phyloP scores from a whole-genome alignment of 495 filamentous ascomycete genomes.

The Trichoderma parareesei region DNA sequence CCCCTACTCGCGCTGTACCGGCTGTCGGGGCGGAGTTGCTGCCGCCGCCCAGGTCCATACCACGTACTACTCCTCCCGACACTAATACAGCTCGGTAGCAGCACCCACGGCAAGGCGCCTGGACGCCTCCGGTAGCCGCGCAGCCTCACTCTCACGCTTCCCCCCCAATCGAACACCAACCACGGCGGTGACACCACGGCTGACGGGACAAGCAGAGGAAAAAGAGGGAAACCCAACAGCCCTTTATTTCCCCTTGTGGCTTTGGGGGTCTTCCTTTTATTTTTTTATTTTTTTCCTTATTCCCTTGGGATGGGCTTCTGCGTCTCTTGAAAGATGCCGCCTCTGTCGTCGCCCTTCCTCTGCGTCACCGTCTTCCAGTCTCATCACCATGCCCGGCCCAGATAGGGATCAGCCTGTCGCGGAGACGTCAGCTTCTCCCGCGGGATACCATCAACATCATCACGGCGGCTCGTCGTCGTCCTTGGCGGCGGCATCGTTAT shows the following conservation, averaged over 20 bases:
- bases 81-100: background rate
- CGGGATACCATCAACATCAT: background rate
- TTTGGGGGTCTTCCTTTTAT: too few relatives aligned
- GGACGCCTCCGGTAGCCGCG: background rate
- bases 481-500: background rate
- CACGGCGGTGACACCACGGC: background rate
- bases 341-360: background rate
- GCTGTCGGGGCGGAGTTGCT: background rate
- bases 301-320: too few relatives aligned
- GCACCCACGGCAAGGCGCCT: background rate
- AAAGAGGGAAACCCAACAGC: too few relatives aligned
- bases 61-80: too few relatives aligned
- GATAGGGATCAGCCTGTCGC: background rate
- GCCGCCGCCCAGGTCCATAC: too few relatives aligned
- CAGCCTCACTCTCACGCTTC: background rate
- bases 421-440: background rate
- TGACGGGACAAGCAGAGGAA: too few relatives aligned
- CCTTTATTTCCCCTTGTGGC: too few relatives aligned
- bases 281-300: too few relatives aligned
- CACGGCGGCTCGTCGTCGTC: background rate
- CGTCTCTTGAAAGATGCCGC: too few relatives aligned
- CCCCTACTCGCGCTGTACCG: background rate
- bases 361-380: background rate
- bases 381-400: conserved; percentile 3
- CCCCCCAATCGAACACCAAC: background rate